Percentiles rank a stretch among this genome's conserved stretches.
Conservation (phyloP, 257 asterid genomes). For the Solanum bulbocastanum region DNA sequence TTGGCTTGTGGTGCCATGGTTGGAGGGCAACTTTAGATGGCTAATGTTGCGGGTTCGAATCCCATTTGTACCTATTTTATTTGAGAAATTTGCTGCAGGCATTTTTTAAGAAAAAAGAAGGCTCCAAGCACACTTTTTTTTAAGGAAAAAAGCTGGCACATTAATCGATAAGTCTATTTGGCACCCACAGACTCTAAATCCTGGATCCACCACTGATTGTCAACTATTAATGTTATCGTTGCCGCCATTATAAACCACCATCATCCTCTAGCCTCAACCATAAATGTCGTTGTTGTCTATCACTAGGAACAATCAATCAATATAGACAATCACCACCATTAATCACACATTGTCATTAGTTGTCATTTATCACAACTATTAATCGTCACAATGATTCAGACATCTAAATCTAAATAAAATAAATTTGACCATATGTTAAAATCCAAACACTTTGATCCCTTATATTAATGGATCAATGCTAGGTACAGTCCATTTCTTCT, state of each 20-base stretch:
- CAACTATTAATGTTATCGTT: background rate
- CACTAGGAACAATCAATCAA: background rate
- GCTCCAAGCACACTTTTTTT: too few species aligned
- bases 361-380: background rate
- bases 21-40: too few species aligned
- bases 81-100: too few species aligned
- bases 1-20: too few species aligned
- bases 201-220: too few species aligned
- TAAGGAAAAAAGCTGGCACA: too few species aligned
- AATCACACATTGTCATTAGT: background rate
- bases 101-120: too few species aligned
- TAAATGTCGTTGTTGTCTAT: background rate
- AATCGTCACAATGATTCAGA: background rate
- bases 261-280: background rate
- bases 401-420: background rate
- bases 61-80: too few species aligned
- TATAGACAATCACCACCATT: background rate
- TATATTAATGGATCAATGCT: background rate
- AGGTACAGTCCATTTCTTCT: background rate
- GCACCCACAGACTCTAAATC: too few species aligned
- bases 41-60: too few species aligned
- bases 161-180: too few species aligned
- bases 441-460: background rate
- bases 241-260: background rate
- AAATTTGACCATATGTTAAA: background rate